A percentile compares a stretch with the other conserved stretches of the same genome.
Conservation (phyloP, 176 grass and related monocot genomes). For the Juncus inflexus region DNA sequence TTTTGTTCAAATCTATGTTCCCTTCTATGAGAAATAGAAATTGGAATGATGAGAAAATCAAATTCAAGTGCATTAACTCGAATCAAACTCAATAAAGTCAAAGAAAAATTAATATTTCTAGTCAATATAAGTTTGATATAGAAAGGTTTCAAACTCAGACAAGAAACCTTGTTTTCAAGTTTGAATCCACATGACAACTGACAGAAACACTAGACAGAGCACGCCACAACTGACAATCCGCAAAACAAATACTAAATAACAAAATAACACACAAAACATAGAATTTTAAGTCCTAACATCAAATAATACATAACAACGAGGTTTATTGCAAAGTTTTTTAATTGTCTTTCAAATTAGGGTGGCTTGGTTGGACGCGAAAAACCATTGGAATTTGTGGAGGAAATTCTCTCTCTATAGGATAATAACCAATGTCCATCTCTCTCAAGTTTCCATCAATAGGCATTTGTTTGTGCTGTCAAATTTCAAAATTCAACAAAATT, state of each 20-base stretch:
- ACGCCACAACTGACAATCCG: neutral
- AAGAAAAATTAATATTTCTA: neutral
- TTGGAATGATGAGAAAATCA: neutral
- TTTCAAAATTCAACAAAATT: slow-evolving; percentile 4
- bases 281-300: neutral
- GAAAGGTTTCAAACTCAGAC: neutral
- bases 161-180: too few species aligned
- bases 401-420: slow-evolving; percentile 66
- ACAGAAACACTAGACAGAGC: neutral
- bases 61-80: neutral
- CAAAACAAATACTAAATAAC: neutral
- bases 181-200: neutral
- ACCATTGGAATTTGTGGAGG: slow-evolving; percentile 78
- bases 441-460: slow-evolving; percentile 59
- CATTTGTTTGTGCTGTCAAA: slow-evolving; percentile 61
- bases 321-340: neutral
- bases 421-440: slow-evolving; percentile 70
- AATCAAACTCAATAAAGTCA: neutral
- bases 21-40: neutral
- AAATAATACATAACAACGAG: neutral
- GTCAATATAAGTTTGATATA: neutral
- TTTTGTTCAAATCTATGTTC: neutral
- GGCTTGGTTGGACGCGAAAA: slow-evolving; percentile 81
- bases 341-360: slow-evolving; percentile 85
- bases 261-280: neutral